These are phyloP conservation scores for Dictyostelium purpureum DNA, from an alignment of 78 protist genomes.

Conservation along the genomic window DNA sequence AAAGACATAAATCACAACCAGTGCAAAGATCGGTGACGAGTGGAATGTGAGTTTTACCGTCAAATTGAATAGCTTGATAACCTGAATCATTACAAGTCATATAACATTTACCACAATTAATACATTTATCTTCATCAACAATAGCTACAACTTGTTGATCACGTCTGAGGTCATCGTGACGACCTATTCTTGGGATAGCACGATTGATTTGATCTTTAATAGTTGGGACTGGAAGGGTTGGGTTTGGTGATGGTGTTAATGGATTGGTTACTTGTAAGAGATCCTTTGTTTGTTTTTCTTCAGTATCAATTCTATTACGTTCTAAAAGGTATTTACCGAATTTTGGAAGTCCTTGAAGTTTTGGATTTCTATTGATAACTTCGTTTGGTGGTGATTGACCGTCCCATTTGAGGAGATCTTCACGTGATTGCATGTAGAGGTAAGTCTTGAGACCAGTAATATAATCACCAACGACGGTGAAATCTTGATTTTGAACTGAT, in stretches of 20 bases:
- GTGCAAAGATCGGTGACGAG: constrained; percentile 92
- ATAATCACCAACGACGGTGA: constrained; percentile 96
- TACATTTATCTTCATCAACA: constrained; percentile 95
- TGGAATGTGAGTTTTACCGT: constrained; percentile 93
- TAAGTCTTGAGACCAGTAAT: constrained; percentile 93
- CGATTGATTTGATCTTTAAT: constrained; percentile 71
- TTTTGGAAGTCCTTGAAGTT: constrained; percentile 37
- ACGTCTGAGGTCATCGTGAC: constrained; percentile 82
- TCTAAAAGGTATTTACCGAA: constrained; percentile 68
- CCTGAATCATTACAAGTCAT: constrained; percentile 96
- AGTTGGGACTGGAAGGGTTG: constrained; percentile 22
- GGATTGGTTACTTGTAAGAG: neutral
- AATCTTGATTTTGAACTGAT: constrained; percentile 96
- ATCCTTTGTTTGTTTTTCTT: constrained; percentile 5
- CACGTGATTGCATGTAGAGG: constrained; percentile 91
- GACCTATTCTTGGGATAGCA: constrained; percentile 86
- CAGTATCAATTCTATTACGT: constrained; percentile 40
- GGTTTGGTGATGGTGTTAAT: constrained; percentile 3
- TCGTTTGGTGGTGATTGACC: constrained; percentile 90
- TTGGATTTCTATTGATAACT: neutral
- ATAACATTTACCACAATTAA: constrained; percentile 98
- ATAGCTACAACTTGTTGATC: constrained; percentile 94
- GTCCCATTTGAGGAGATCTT: constrained; percentile 90
- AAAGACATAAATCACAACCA: constrained; percentile 93
- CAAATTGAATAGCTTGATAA: constrained; percentile 88